Evolutionary conservation across 1,139 yeast genomes (phyloP).

Genomic region (Geotrichum aggregatum): DNA sequence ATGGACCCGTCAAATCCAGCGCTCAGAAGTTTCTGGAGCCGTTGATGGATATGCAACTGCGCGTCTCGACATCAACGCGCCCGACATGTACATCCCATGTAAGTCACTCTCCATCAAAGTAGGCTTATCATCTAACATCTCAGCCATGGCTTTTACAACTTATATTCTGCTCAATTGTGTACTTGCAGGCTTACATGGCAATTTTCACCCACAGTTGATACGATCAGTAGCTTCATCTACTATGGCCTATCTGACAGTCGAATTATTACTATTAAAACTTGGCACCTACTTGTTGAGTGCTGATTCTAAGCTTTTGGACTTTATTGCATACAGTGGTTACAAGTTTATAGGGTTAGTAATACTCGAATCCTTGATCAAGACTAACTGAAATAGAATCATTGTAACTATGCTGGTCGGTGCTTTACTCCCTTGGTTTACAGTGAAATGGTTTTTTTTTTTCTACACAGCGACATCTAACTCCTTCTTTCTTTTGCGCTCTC

Average conservation of each 20-base stretch:
- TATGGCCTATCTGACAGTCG: conserved; percentile 74
- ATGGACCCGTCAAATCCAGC: conserved; percentile 42
- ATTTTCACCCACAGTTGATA: conserved; percentile 87
- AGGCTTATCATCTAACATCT: neutral
- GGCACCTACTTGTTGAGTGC: conserved; percentile 61
- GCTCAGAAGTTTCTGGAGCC: conserved; percentile 38
- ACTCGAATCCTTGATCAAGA: too few species aligned
- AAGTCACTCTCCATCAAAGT: conserved; percentile 20
- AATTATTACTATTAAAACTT: conserved; percentile 56
- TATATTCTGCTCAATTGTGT: conserved; percentile 82
- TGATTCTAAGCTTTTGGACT: conserved; percentile 65
- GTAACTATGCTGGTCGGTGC: conserved; percentile 40
- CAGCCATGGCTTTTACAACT: conserved; percentile 80
- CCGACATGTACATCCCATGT: conserved; percentile 87
- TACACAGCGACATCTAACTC: conserved; percentile 43
- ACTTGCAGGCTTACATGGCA: conserved; percentile 81
- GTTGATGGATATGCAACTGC: conserved; percentile 65
- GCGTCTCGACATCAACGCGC: conserved; percentile 81
- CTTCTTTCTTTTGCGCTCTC: conserved; percentile 63
- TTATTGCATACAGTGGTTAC: conserved; percentile 88
- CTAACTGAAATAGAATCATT: conserved; percentile 27
- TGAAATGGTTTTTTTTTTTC: conserved; percentile 42
- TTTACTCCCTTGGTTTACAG: conserved; percentile 44
- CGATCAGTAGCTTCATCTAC: conserved; percentile 91
- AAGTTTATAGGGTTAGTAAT: conserved; percentile 66